Evolutionary conservation across 208 protist genomes (phyloP).

Genomic region (Histomonas meleagridis): DNA sequence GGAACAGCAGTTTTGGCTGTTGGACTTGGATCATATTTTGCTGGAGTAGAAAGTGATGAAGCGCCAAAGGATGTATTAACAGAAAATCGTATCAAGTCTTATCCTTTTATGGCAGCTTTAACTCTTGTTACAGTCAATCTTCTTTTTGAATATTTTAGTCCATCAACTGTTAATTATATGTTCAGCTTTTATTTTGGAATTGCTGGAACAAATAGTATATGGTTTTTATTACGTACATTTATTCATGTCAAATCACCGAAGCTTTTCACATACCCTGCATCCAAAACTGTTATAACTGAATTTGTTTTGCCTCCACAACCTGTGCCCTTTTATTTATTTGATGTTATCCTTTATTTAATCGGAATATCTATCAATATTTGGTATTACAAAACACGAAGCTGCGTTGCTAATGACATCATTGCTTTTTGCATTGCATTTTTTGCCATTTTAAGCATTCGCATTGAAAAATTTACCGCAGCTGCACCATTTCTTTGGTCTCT

Average conservation of each 20-base stretch:
- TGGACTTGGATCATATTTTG: constrained; percentile 8
- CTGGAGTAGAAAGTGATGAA: background rate
- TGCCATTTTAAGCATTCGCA: background rate
- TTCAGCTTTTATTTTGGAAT: constrained; percentile 10
- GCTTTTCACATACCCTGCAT: background rate
- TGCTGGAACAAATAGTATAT: constrained; percentile 27
- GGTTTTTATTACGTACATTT: constrained; percentile 26
- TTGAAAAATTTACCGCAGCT: background rate
- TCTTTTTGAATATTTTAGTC: background rate
- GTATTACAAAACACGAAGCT: background rate
- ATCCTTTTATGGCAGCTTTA: background rate
- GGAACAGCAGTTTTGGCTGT: background rate
- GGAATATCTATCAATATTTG: background rate
- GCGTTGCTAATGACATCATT: background rate
- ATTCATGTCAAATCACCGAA: background rate
- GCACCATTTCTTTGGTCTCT: constrained; percentile 24
- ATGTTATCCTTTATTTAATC: background rate
- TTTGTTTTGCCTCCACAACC: constrained; percentile 10
- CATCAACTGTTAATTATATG: background rate
- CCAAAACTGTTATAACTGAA: background rate
- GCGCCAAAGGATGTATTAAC: background rate
- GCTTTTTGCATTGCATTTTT: constrained; percentile 6
- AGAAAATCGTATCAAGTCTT: background rate
- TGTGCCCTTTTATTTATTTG: background rate
- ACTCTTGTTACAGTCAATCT: background rate